Percentiles rank a stretch among this genome's conserved stretches.
These are phyloP conservation scores for Venturia aucupariae DNA, from an alignment of 2,329 filamentous ascomycete genomes.

Conservation along the genomic window DNA sequence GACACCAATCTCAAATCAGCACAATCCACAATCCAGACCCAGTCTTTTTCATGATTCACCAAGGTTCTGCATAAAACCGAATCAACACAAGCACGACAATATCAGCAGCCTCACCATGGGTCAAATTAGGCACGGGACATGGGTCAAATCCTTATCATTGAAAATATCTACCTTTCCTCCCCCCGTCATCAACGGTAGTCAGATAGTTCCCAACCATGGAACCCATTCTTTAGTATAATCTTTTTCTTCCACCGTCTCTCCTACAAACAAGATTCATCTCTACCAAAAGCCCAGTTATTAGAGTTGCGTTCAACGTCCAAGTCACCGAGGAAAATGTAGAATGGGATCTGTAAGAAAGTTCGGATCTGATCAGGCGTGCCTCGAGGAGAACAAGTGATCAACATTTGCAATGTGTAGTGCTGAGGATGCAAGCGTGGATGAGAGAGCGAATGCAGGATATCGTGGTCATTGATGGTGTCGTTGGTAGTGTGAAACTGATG, in stretches of 20 bases:
- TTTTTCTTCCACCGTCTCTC: constrained; percentile 3
- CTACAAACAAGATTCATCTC: not conserved
- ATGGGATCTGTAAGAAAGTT: not conserved
- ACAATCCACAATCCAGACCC: no score
- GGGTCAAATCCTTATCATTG: not conserved
- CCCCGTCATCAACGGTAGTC: not conserved
- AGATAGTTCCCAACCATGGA: not conserved
- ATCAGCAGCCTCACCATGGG: no score
- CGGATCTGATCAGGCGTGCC: not conserved
- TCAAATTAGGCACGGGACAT: not conserved
- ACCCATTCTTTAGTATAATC: not conserved
- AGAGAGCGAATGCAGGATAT: not conserved
- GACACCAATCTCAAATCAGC: no score
- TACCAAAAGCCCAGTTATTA: not conserved
- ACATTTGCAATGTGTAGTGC: not conserved
- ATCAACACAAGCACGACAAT: no score
- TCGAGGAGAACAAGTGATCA: not conserved
- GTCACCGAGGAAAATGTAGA: not conserved
- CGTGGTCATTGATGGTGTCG: not conserved
- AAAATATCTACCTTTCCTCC: not conserved
- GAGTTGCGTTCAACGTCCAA: not conserved
- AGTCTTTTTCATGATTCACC: no score
- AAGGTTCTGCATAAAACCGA: no score
- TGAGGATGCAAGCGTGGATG: not conserved
- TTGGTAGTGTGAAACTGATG: not conserved